phyloP scores from a whole-genome alignment of 2,329 filamentous ascomycete genomes.

The Curvularia eragrostidis region DNA sequence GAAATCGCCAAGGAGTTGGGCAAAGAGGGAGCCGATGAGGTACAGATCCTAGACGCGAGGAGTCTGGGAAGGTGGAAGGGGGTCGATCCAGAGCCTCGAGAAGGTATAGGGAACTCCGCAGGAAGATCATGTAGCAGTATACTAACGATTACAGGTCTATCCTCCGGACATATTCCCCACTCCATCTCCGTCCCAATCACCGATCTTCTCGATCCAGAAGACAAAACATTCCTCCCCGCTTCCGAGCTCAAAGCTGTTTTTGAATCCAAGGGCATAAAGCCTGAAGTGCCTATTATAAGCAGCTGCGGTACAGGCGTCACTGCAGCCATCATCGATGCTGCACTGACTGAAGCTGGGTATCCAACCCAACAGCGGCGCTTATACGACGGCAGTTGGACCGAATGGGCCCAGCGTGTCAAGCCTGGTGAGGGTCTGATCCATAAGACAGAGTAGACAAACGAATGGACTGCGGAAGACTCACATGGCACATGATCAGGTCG shows the following conservation, averaged over 20 bases:
- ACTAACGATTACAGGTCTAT: slow-evolving; percentile 57
- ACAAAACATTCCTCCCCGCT: slow-evolving; percentile 77
- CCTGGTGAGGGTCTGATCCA: slow-evolving; percentile 68
- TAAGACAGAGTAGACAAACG: slow-evolving; percentile 50
- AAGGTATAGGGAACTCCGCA: slow-evolving; percentile 57
- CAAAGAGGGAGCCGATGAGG: slow-evolving; percentile 81
- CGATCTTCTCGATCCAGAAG: slow-evolving; percentile 79
- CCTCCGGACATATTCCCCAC: slow-evolving; percentile 90
- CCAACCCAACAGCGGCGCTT: slow-evolving; percentile 73
- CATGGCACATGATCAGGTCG: not conserved
- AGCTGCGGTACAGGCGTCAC: slow-evolving; percentile 95
- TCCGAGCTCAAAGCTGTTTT: slow-evolving; percentile 79
- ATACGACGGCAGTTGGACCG: slow-evolving; percentile 99
- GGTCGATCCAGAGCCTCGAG: slow-evolving; percentile 82
- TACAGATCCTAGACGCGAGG: slow-evolving; percentile 90
- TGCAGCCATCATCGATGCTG: slow-evolving; percentile 87
- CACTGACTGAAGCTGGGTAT: slow-evolving; percentile 78
- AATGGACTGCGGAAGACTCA: not conserved
- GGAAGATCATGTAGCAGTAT: not conserved
- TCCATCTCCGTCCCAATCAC: slow-evolving; percentile 83
- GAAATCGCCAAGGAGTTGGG: slow-evolving; percentile 76
- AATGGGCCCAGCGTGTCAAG: slow-evolving; percentile 72
- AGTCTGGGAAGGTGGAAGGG: slow-evolving; percentile 81
- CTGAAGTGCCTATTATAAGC: slow-evolving; percentile 79
- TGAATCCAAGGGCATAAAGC: slow-evolving; percentile 78